Evolutionary conservation across 768 basidiomycete genomes (phyloP).

Genomic region (Trametes elegans): DNA sequence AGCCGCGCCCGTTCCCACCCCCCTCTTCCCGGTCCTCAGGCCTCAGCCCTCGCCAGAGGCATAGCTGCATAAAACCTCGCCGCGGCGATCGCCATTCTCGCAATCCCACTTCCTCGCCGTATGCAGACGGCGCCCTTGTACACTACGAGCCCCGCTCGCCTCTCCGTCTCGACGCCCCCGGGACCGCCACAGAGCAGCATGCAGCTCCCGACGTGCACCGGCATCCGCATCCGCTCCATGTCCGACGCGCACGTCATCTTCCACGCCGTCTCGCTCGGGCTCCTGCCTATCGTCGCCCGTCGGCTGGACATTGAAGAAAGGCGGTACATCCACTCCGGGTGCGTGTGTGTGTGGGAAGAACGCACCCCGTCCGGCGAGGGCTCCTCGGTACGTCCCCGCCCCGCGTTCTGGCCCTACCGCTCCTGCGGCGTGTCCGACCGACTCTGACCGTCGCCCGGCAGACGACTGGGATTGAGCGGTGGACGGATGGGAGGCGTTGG

Average conservation of each 20-base stretch:
- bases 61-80: neutral
- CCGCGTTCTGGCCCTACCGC: conserved; percentile 1
- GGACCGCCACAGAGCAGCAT: too few species aligned
- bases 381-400: conserved; percentile 50
- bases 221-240: conserved; percentile 60
- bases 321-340: conserved; percentile 61
- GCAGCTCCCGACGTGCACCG: conserved; percentile 67
- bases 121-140: too few species aligned
- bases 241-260: conserved; percentile 73
- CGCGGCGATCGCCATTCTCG: too few species aligned
- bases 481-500: conserved; percentile 75
- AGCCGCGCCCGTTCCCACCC: conserved; percentile 3
- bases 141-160: neutral
- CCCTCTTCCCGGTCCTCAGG: neutral
- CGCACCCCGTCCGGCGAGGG: conserved; percentile 64
- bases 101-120: too few species aligned
- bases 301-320: conserved; percentile 77
- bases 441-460: neutral
- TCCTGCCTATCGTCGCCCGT: conserved; percentile 65
- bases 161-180: neutral
- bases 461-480: conserved; percentile 67
- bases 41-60: neutral
- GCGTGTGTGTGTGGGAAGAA: conserved; percentile 84
- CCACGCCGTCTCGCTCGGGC: conserved; percentile 58
- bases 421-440: neutral